Conservation (phyloP, 2,329 filamentous ascomycete genomes). For the Hypoxylon sp. region DNA sequence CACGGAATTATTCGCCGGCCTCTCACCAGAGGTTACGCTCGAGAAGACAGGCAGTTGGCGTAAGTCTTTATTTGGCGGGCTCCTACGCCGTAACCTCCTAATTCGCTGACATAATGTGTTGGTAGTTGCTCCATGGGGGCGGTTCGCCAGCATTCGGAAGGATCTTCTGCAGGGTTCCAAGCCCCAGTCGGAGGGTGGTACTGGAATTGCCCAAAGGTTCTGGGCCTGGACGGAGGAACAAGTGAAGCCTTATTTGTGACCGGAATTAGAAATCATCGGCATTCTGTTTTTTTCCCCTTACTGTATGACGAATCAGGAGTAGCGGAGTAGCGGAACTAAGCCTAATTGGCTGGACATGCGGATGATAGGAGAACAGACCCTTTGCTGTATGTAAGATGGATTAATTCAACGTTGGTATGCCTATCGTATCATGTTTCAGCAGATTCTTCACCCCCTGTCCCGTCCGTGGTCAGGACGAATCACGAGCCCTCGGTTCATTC, state of each 20-base stretch:
- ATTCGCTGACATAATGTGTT: slow-evolving; percentile 20
- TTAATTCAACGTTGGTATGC: slow-evolving; percentile 5
- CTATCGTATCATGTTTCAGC: slow-evolving; percentile 8
- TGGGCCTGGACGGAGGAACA: slow-evolving; percentile 60
- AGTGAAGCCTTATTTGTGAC: slow-evolving; percentile 48
- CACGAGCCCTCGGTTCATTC: slow-evolving; percentile 14
- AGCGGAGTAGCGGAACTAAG: background rate
- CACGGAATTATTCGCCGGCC: slow-evolving; percentile 57
- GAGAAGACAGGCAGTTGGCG: slow-evolving; percentile 50
- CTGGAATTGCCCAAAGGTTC: slow-evolving; percentile 54
- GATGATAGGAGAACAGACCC: background rate
- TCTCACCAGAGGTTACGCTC: slow-evolving; percentile 52
- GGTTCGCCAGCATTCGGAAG: slow-evolving; percentile 48
- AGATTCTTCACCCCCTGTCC: slow-evolving; percentile 8
- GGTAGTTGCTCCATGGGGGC: slow-evolving; percentile 61
- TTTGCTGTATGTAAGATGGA: slow-evolving; percentile 6
- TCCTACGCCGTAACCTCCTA: background rate
- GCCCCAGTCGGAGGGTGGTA: slow-evolving; percentile 53
- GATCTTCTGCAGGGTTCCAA: slow-evolving; percentile 51
- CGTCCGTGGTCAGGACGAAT: slow-evolving; percentile 13
- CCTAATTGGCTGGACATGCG: background rate
- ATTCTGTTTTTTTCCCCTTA: background rate
- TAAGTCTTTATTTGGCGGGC: slow-evolving; percentile 33
- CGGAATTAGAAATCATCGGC: background rate
- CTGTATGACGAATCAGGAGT: background rate